A percentile compares a stretch with the other conserved stretches of the same genome.
Evolutionary conservation across 805 yeast genomes (phyloP).

Genomic region (Yarrowia sp.): DNA sequence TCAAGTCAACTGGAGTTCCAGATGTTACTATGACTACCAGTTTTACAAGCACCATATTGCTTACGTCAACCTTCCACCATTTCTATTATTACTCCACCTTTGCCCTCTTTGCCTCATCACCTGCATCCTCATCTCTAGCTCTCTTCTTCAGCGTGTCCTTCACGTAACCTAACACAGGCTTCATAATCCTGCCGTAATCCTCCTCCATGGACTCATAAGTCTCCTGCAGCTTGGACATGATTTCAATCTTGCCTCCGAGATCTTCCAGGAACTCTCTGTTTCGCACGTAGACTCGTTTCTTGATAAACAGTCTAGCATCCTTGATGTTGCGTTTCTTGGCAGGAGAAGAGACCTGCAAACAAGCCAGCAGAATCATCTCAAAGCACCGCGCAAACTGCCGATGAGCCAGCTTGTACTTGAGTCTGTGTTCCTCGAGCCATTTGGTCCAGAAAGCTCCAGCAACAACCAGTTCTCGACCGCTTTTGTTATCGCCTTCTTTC

Average conservation of each 20-base stretch:
- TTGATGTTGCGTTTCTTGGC: slow-evolving; percentile 43
- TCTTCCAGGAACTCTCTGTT: slow-evolving; percentile 79
- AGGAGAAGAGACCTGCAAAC: slow-evolving; percentile 41
- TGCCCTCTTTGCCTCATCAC: neutral
- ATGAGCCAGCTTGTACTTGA: slow-evolving; percentile 65
- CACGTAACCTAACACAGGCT: slow-evolving; percentile 40
- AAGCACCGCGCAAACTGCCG: slow-evolving; percentile 79
- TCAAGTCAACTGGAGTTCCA: too few species aligned
- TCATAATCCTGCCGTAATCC: slow-evolving; percentile 70
- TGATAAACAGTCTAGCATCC: slow-evolving; percentile 64
- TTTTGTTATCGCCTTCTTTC: slow-evolving; percentile 39
- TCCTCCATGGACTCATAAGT: slow-evolving; percentile 73
- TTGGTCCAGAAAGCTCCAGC: slow-evolving; percentile 33
- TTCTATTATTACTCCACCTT: slow-evolving; percentile 3
- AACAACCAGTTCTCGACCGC: slow-evolving; percentile 40
- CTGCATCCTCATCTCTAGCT: neutral
- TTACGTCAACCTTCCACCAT: neutral
- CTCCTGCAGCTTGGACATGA: slow-evolving; percentile 72
- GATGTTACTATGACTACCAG: too few species aligned
- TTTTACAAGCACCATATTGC: too few species aligned
- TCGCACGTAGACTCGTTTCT: slow-evolving; percentile 74
- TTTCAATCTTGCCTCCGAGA: slow-evolving; percentile 63
- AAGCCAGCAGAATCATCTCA: slow-evolving; percentile 72
- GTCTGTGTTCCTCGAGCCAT: slow-evolving; percentile 55
- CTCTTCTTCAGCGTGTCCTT: slow-evolving; percentile 15